Evolutionary conservation across 1,139 yeast species (phyloP), one percentile per base, ranked within the genome.

Genomic region (Debaryomyces nepalensis): DNA sequence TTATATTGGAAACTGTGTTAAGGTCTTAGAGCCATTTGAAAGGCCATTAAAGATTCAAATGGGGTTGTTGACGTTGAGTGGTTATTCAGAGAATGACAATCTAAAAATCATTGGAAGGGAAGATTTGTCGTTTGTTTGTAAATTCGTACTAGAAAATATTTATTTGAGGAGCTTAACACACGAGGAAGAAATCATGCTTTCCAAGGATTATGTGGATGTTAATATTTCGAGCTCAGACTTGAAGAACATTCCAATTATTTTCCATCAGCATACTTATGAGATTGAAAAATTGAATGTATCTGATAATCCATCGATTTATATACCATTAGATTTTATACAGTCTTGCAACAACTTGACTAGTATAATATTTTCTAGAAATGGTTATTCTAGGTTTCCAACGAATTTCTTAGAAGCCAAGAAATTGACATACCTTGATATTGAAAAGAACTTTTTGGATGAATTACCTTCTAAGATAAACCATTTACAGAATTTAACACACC

Each of bases 251-350:
- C 97, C 97, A 0, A 86, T 88, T 42, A 77, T 85, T 31, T 81
- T 90, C 54, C 91, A 85, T 56, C 87, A 83, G 51, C 89, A 84
- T 50, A 87, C 96, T 1, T 78, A 84, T 44, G 95, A 88, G 51
- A 87, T 91, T 45, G 89, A 85, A 52, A 77, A 84, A 51, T 73
- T 91, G 49, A 93, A 91, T 60, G 91, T 89, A 11, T 87, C 95
- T 0, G 82, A 87, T 49, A 91, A 91, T 59, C 96, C 97, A 5
- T 85, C 95, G 16, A 84, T 91, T 41, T 81, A 83, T 45, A 70
- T 91, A 24, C 96, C 97, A 0, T 67, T 82, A 44, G 97, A 90
- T 59, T 90, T 90, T 58, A 83, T 90, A 52, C 96, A 89, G 58
- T 81, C 88, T 21, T 86, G 96, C 52, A 76, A 81, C 38, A 87